Conservation (phyloP, 2,329 filamentous ascomycete genomes). For the Colletotrichum higginsianum region DNA sequence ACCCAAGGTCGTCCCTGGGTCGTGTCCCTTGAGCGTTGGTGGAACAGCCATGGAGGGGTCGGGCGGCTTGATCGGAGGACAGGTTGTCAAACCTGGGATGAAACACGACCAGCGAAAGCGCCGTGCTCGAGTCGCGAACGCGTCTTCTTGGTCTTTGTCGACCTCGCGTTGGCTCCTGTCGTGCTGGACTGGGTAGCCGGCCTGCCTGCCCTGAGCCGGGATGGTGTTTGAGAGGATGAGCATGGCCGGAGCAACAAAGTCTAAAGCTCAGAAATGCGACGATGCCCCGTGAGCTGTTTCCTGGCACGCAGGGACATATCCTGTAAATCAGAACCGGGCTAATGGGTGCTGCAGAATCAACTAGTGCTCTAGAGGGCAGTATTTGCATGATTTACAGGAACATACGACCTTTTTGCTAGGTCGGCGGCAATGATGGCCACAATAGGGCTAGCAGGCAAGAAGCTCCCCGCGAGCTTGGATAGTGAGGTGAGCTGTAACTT, state of each 20-base stretch:
- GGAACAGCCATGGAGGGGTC: slow-evolving; percentile 13
- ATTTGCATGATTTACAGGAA: slow-evolving; percentile 3
- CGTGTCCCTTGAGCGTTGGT: slow-evolving; percentile 4
- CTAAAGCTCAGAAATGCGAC: slow-evolving; percentile 33
- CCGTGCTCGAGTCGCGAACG: slow-evolving; percentile 31
- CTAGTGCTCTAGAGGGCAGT: slow-evolving; percentile 11
- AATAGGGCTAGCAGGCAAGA: not conserved
- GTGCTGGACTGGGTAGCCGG: too few species aligned
- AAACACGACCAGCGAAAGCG: slow-evolving; percentile 31
- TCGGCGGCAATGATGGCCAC: slow-evolving; percentile 19
- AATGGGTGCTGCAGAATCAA: slow-evolving; percentile 16
- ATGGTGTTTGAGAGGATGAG: slow-evolving; percentile 17
- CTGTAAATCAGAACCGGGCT: slow-evolving; percentile 20
- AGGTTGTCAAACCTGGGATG: slow-evolving; percentile 42
- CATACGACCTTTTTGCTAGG: not conserved
- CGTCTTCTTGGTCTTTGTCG: not conserved
- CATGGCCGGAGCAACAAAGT: slow-evolving; percentile 31
- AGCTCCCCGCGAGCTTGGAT: not conserved
- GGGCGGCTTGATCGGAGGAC: slow-evolving; percentile 33
- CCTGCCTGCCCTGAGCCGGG: not conserved
- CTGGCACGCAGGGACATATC: slow-evolving; percentile 25
- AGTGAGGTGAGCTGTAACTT: slow-evolving; percentile 30
- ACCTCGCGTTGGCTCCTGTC: not conserved
- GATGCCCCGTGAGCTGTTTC: slow-evolving; percentile 32
- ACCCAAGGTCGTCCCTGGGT: not conserved